Conservation (phyloP, 2,329 filamentous ascomycete genomes). For the Alternaria arborescens region DNA sequence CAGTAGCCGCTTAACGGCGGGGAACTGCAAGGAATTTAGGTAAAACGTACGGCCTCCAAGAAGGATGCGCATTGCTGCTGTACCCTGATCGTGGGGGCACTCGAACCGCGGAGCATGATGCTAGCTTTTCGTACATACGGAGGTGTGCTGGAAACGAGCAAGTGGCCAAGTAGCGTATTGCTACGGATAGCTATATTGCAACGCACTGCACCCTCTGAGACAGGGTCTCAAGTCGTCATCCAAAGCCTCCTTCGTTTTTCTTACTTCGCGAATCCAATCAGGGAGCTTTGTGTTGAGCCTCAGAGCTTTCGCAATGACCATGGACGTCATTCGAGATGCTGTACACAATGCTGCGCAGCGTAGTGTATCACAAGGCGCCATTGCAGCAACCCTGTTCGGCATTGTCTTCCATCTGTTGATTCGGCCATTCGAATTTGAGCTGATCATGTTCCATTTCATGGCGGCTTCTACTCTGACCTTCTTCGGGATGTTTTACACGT, state of each 20-base stretch:
- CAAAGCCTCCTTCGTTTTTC: background rate
- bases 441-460: constrained; percentile 38
- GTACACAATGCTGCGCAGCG: background rate
- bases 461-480: constrained; percentile 18
- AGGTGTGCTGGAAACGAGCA: constrained; percentile 1
- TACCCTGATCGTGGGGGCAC: background rate
- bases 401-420: constrained; percentile 31
- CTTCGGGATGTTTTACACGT: constrained; percentile 18
- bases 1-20: background rate
- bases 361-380: constrained; percentile 2
- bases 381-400: constrained; percentile 21
- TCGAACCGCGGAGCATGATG: background rate
- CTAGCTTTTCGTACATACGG: background rate
- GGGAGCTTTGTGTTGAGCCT: background rate
- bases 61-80: background rate
- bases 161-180: background rate
- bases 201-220: background rate
- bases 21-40: background rate
- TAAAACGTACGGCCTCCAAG: background rate
- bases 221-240: background rate
- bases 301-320: background rate
- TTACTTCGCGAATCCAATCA: background rate
- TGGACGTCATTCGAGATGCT: constrained; percentile 11
- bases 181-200: background rate
- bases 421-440: constrained; percentile 32